Evolutionary conservation across 768 basidiomycete genomes (phyloP).

Genomic region (Russula dissimulans): DNA sequence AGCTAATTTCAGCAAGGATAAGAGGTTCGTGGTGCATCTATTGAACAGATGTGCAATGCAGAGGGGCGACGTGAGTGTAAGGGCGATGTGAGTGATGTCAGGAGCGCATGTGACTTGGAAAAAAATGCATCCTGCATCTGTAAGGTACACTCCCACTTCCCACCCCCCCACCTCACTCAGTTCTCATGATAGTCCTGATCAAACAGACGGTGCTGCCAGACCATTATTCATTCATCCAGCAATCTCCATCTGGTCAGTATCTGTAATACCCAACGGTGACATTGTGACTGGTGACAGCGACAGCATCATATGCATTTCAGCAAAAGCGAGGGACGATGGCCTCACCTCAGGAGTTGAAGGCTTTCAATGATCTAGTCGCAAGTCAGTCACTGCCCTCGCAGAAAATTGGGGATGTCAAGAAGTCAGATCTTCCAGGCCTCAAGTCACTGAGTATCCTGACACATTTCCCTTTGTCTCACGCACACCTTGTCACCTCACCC

Average conservation of each 20-base stretch:
- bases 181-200: not conserved
- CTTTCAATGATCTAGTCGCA: constrained; percentile 67
- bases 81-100: too few species aligned
- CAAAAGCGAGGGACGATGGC: constrained; percentile 61
- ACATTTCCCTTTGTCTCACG: constrained; percentile 16
- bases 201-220: constrained; percentile 78
- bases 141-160: constrained; percentile 41
- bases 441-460: constrained; percentile 72
- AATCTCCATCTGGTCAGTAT: constrained; percentile 94
- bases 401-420: constrained; percentile 84
- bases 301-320: constrained; percentile 78
- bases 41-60: too few species aligned
- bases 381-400: constrained; percentile 74
- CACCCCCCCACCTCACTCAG: not conserved
- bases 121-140: constrained; percentile 91
- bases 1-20: too few species aligned
- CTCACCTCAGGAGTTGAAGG: constrained; percentile 48
- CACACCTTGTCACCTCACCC: not conserved
- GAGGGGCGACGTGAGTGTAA: too few species aligned
- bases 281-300: constrained; percentile 91
- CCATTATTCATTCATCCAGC: constrained; percentile 88
- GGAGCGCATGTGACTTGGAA: too few species aligned
- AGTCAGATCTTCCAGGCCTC: constrained; percentile 77
- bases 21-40: too few species aligned
- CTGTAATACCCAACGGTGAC: constrained; percentile 81